Evolutionary conservation across 495 filamentous ascomycete species (phyloP), one percentile per base, ranked within the genome.

Genomic region (Penicillium daleae): DNA sequence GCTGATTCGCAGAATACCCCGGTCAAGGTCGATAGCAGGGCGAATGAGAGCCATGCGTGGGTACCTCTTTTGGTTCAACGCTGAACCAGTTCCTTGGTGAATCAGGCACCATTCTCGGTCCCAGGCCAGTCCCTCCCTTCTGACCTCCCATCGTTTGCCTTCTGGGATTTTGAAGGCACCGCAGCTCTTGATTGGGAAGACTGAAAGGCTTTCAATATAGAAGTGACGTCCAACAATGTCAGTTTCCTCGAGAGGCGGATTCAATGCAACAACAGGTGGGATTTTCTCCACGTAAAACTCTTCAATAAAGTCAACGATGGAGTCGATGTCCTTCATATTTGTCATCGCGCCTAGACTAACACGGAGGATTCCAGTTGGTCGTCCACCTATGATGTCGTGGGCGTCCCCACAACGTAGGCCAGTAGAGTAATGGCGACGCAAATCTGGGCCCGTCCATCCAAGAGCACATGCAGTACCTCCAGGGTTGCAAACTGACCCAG

Each of bases 91-190:
- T 9, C 91, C 90, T 68, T 88, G 86, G 71, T 96, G 92, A 17
- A 97, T 83, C 17, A 97, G 75, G 70, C 92, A 96, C 93, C 93
- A 97, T 75, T 97, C 93, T 54, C 93, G 79, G 72, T 97, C 93
- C 93, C 93, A 97, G 19, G 88, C 89, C 6, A 97, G 77, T 0
- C 93, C 93, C 74, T 96, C 90, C 17, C 79, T 76, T 51, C 81
- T 84, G 27, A 96, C 83, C 69, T 91, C 87, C 93, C 93, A 97
- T 21, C 79, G 69, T 24, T 75, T 75, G 8, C 77, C 85, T 1
- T 78, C 62, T 0, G 92, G 88, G 40, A 97, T 83, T n/a, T 79
- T 81, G 66, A 87, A 93, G 8, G 89, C 89, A 8, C 84, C 90
- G 69, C 93, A 97, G 68, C 89, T 92, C 76, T 97, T 97, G 74